Conservation (phyloP, 176 grass and related monocot species). For the Zoysia japonica region DNA sequence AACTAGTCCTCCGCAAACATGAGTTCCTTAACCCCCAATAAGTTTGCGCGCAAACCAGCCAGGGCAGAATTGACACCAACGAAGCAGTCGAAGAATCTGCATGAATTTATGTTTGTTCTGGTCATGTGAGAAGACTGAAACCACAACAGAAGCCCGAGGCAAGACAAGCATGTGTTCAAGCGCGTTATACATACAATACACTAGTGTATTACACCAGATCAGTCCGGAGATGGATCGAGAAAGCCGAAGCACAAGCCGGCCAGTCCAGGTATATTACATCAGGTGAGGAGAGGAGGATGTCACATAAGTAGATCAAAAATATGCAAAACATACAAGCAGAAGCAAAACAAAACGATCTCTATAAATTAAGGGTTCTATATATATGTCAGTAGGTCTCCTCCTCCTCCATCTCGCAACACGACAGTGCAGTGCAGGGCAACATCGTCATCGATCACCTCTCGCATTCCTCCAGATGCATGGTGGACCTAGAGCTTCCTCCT, state of each 20-base stretch:
- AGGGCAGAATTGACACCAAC: background rate
- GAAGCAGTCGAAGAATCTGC: background rate
- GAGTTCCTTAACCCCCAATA: no score
- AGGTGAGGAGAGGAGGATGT: background rate
- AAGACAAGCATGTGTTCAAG: constrained; percentile 4
- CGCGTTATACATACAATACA: constrained; percentile 21
- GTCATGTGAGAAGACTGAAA: background rate
- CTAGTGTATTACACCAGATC: constrained; percentile 40
- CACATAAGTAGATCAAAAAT: constrained; percentile 36
- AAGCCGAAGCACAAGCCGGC: constrained; percentile 30
- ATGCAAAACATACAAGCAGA: constrained; percentile 23
- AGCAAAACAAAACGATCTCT: constrained; percentile 32
- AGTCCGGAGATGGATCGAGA: constrained; percentile 1
- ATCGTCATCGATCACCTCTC: constrained; percentile 8
- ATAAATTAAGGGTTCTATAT: constrained; percentile 61
- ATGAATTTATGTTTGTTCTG: no score
- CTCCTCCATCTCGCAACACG: background rate
- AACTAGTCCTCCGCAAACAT: no score
- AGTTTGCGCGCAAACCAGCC: no score
- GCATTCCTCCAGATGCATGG: background rate
- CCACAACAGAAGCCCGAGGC: background rate
- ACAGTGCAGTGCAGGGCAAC: constrained; percentile 1
- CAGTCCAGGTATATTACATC: constrained; percentile 48
- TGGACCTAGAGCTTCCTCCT: constrained; percentile 58
- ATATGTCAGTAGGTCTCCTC: constrained; percentile 44